Base-by-base conservation (phyloP, 805 yeast genomes). In the Zygosaccharomyces bailii region DNA sequence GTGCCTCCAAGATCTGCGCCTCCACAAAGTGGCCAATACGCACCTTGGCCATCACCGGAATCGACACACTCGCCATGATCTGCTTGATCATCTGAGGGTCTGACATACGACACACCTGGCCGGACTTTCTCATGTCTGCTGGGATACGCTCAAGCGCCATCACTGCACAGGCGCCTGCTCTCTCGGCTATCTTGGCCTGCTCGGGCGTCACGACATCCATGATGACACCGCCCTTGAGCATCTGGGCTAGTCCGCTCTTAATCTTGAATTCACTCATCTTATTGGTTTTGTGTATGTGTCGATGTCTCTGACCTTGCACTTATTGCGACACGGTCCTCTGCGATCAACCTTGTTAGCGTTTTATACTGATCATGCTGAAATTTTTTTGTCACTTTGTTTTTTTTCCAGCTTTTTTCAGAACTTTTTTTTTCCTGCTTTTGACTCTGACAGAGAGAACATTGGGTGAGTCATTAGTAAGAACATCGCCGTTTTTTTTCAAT, bases 131-230 rank as follows among this genome's bases (percentile, higher is more conserved):
- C 78, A 86, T 86, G 61, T 86, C 93, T 5, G 93, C 88, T 8
- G 95, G 95, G 46, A 86, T 86, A 55, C 83, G 70, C 67, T 86
- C 95, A 52, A 86, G 72, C 4, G 95, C 95, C 95, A 86, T 86
- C 17, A 86, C 95, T 10, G 95, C 91, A 68, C 86, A 83, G 10
- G 95, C 95, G 48, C 95, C 95, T 3, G 95, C 91, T 43, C 69
- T 72, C 64, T 86, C 91, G 18, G 95, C 95, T 42, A 86, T 77
- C 34, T 71, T 63, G 17, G 95, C 95, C 67, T 86, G 93, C 57
- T 86, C 93, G 27, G 82, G 82, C 47, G 73, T 84, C 47, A 84
- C 87, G 30, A 84, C 93, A 46, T 79, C 84, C 84, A 79, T 78
- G 51, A 78, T 79, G 40, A 80, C 86, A 48, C 86, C 84, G 45